Conservation (phyloP, 371 early-diverging fungal species). For the Mucor ambiguus region DNA sequence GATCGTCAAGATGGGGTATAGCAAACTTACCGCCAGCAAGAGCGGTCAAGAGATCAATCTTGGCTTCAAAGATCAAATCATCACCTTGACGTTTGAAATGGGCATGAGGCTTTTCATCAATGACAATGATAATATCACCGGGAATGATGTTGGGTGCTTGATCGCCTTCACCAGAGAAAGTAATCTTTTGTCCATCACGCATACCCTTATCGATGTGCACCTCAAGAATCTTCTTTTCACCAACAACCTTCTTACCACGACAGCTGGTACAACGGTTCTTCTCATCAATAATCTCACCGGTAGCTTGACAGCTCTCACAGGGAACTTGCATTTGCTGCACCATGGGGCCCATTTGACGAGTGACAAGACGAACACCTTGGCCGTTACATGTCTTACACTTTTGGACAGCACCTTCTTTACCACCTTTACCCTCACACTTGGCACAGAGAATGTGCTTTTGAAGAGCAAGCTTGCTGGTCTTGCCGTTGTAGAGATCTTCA, state of each 20-base stretch:
- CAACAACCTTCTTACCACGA: constrained; percentile 79
- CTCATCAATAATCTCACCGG: constrained; percentile 85
- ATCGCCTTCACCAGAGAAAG: constrained; percentile 92
- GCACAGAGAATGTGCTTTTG: constrained; percentile 84
- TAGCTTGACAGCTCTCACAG: constrained; percentile 88
- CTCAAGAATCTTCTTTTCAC: constrained; percentile 83
- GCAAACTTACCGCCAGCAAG: constrained; percentile 90
- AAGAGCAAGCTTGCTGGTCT: constrained; percentile 87
- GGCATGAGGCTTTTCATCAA: constrained; percentile 88
- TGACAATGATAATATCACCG: constrained; percentile 89
- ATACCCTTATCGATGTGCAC: constrained; percentile 93
- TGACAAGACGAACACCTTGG: constrained; percentile 80
- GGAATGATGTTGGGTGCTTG: constrained; percentile 72
- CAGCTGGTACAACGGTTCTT: constrained; percentile 90
- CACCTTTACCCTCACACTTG: constrained; percentile 84
- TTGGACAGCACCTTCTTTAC: constrained; percentile 68
- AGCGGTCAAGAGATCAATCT: constrained; percentile 92
- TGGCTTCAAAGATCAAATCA: constrained; percentile 78
- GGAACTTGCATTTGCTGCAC: constrained; percentile 96
- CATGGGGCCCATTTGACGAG: constrained; percentile 97
- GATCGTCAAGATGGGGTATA: constrained; percentile 90
- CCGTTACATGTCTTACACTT: constrained; percentile 83
- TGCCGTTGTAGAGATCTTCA: constrained; percentile 95
- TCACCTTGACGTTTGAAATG: constrained; percentile 90
- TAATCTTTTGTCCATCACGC: constrained; percentile 94